Evolutionary conservation across 2,329 filamentous ascomycete genomes (phyloP).

Genomic region (Hypomyces perniciosus): DNA sequence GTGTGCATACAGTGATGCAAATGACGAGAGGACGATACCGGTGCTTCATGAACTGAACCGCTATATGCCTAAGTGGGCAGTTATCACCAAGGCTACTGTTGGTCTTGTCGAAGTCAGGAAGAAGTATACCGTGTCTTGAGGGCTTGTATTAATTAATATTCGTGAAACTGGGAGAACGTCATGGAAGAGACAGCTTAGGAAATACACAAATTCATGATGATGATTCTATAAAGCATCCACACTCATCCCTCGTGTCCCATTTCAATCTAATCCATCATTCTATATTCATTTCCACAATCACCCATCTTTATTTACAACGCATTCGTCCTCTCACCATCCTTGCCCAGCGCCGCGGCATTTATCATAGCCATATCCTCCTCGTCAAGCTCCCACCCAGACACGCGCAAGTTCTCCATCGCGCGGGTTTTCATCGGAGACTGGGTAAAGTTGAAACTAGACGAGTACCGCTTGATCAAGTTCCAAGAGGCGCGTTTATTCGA

Average conservation of each 20-base stretch:
- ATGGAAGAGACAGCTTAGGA: no score
- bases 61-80: conserved; percentile 75
- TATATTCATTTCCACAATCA: conserved; percentile 22
- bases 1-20: conserved; percentile 86
- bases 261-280: conserved; percentile 4
- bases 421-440: conserved; percentile 9
- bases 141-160: neutral
- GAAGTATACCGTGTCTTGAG: conserved; percentile 39
- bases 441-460: neutral
- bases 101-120: conserved; percentile 78
- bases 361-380: conserved; percentile 15
- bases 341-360: conserved; percentile 20
- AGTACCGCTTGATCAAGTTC: neutral
- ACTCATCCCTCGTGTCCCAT: neutral
- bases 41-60: conserved; percentile 73
- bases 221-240: no score
- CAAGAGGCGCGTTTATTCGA: neutral
- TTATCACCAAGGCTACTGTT: conserved; percentile 67
- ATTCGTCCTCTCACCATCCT: conserved; percentile 13
- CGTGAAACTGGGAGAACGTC: neutral
- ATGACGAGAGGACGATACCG: conserved; percentile 64
- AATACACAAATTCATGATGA: no score
- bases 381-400: conserved; percentile 18
- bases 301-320: conserved; percentile 28
- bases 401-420: conserved; percentile 17